These are phyloP conservation scores for Staphylotrichum tortipilum DNA, from an alignment of 495 filamentous ascomycete genomes.

Conservation along the genomic window DNA sequence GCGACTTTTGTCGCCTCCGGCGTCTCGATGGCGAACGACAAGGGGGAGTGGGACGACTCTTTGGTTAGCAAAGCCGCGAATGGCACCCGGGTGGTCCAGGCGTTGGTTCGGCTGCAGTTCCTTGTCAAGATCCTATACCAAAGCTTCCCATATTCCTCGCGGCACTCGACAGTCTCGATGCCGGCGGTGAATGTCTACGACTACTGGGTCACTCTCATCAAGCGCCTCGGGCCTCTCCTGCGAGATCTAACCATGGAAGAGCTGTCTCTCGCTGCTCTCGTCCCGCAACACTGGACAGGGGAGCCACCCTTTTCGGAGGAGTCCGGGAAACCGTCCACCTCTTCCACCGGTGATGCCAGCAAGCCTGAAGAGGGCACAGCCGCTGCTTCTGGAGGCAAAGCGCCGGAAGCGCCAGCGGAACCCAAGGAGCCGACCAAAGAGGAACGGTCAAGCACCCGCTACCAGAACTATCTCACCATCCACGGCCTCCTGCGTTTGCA, in stretches of 20 bases:
- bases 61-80: conserved; percentile 35
- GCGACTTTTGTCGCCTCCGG: conserved; percentile 42
- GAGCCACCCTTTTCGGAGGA: conserved; percentile 14
- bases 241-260: conserved; percentile 77
- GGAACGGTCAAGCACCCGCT: conserved; percentile 38
- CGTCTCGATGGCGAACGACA: conserved; percentile 16
- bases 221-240: conserved; percentile 65
- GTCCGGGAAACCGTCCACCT: not conserved
- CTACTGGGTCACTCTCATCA: conserved; percentile 59
- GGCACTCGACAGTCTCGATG: conserved; percentile 40
- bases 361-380: conserved; percentile 2
- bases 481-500: conserved; percentile 68
- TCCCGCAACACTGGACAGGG: conserved; percentile 36
- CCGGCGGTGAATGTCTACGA: conserved; percentile 71
- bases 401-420: conserved; percentile 15
- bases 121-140: conserved; percentile 64
- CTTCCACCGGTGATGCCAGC: not conserved
- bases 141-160: conserved; percentile 58
- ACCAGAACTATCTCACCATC: conserved; percentile 70
- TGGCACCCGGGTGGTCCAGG: conserved; percentile 69
- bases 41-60: conserved; percentile 24
- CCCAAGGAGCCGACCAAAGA: conserved; percentile 24
- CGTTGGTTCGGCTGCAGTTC: conserved; percentile 64
- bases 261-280: conserved; percentile 48
- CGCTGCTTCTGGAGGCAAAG: conserved; percentile 28